phyloP scores from a whole-genome alignment of 2,329 filamentous ascomycete genomes.

The Ambrosiella beaveri region DNA sequence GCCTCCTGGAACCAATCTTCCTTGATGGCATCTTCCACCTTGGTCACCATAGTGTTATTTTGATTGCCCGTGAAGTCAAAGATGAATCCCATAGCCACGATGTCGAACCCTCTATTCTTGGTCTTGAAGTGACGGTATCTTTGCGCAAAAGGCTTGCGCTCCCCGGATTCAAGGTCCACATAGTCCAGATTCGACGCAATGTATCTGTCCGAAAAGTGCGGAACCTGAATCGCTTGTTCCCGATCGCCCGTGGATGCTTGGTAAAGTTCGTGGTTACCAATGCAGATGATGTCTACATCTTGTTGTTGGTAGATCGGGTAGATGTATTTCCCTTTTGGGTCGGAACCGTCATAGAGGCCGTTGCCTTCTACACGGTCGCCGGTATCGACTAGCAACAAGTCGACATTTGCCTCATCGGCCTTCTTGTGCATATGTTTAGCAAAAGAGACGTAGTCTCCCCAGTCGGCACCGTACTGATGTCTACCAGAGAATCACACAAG shows the following conservation, averaged over 20 bases:
- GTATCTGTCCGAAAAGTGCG: constrained; percentile 65
- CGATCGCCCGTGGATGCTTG: constrained; percentile 56
- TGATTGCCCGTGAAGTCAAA: constrained; percentile 86
- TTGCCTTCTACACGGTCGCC: constrained; percentile 90
- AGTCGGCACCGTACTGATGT: constrained; percentile 84
- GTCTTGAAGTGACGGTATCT: constrained; percentile 83
- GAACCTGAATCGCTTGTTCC: constrained; percentile 66
- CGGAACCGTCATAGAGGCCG: constrained; percentile 78
- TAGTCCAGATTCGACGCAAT: constrained; percentile 90
- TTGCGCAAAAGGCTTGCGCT: constrained; percentile 58
- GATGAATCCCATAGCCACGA: constrained; percentile 83
- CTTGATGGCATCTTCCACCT: constrained; percentile 62
- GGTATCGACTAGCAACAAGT: constrained; percentile 87
- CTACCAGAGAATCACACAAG: constrained; percentile 23
- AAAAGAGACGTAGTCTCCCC: constrained; percentile 96
- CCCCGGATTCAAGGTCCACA: constrained; percentile 51
- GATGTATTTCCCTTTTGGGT: constrained; percentile 74
- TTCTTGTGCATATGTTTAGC: constrained; percentile 61
- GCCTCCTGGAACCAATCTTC: constrained; percentile 80
- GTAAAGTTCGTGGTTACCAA: constrained; percentile 93
- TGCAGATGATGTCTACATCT: constrained; percentile 65
- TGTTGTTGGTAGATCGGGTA: constrained; percentile 77
- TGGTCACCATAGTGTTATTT: constrained; percentile 75
- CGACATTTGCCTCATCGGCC: constrained; percentile 61
- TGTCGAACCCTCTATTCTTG: constrained; percentile 66